These are phyloP conservation scores for Graphiopsis chlorocephala DNA, from an alignment of 2,329 filamentous ascomycete species.

Conservation along the genomic window DNA sequence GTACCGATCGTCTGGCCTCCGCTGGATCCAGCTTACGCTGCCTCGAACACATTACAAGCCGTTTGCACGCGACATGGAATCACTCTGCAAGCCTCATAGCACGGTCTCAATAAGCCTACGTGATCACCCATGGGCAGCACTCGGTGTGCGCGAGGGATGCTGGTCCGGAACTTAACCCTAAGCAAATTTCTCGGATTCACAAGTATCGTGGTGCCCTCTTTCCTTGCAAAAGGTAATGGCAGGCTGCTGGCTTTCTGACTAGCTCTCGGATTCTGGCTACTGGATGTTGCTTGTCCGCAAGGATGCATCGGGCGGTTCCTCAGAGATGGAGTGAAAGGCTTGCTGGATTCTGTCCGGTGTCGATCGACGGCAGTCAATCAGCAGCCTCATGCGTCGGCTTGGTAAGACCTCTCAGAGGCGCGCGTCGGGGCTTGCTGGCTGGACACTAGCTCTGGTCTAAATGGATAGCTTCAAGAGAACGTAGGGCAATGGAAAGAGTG, in stretches of 20 bases:
- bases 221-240: slow-evolving; percentile 36
- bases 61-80: slow-evolving; percentile 16
- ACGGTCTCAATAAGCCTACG: slow-evolving; percentile 46
- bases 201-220: slow-evolving; percentile 40
- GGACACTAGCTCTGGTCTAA: slow-evolving; percentile 67
- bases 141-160: slow-evolving; percentile 51
- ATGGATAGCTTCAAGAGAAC: slow-evolving; percentile 55
- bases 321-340: slow-evolving; percentile 30
- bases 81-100: slow-evolving; percentile 53
- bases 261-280: slow-evolving; percentile 17
- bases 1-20: slow-evolving; percentile 60
- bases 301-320: slow-evolving; percentile 19
- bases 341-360: slow-evolving; percentile 25
- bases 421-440: slow-evolving; percentile 70
- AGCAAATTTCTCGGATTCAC: slow-evolving; percentile 62
- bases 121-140: slow-evolving; percentile 10
- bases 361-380: slow-evolving; percentile 50
- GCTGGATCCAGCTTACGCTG: slow-evolving; percentile 38
- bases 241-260: slow-evolving; percentile 60
- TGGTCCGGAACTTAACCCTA: slow-evolving; percentile 97
- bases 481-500: slow-evolving; percentile 36
- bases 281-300: slow-evolving; percentile 8
- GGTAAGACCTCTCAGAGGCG: slow-evolving; percentile 74
- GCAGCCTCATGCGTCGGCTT: slow-evolving; percentile 69
- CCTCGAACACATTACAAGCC: slow-evolving; percentile 32